Percentiles rank a stretch among this genome's conserved stretches.
phyloP scores from a whole-genome alignment of 345 rosid species.

The Garcia nutans region DNA sequence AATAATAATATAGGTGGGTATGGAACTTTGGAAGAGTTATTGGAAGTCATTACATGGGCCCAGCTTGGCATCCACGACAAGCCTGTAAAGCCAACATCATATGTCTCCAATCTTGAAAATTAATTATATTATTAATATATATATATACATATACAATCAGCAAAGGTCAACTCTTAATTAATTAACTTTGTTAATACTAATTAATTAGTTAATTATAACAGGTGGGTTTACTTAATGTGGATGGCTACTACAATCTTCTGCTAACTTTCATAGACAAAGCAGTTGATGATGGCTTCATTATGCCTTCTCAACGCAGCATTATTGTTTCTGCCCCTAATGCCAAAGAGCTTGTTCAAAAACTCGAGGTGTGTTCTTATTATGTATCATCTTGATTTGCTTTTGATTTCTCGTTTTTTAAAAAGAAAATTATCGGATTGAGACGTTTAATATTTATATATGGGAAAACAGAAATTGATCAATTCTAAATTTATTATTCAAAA shows the following conservation, averaged over 20 bases:
- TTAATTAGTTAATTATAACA: too few relatives aligned
- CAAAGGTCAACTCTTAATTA: background rate
- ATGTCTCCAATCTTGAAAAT: background rate
- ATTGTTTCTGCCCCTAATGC: slow-evolving; percentile 61
- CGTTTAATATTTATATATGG: too few relatives aligned
- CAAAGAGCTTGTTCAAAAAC: slow-evolving; percentile 51
- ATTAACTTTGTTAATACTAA: background rate
- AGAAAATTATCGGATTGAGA: too few relatives aligned
- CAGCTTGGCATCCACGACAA: slow-evolving; percentile 54
- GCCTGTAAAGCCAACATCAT: slow-evolving; percentile 36
- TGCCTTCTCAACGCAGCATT: slow-evolving; percentile 57
- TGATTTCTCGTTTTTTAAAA: too few relatives aligned
- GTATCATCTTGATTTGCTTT: too few relatives aligned
- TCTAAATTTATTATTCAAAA: too few relatives aligned
- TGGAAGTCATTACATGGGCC: slow-evolving; percentile 51
- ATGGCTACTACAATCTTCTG: slow-evolving; percentile 46
- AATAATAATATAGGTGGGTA: slow-evolving; percentile 38
- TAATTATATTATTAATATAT: background rate
- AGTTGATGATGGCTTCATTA: slow-evolving; percentile 55
- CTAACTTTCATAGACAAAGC: slow-evolving; percentile 54
- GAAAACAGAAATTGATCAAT: too few relatives aligned
- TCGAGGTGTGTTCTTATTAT: slow-evolving; percentile 40
- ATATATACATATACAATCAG: too few relatives aligned
- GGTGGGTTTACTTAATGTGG: slow-evolving; percentile 60
- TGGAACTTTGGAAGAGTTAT: slow-evolving; percentile 48